These are phyloP conservation scores for Penicillium olsonii DNA, from an alignment of 2,329 filamentous ascomycete genomes.

Conservation along the genomic window DNA sequence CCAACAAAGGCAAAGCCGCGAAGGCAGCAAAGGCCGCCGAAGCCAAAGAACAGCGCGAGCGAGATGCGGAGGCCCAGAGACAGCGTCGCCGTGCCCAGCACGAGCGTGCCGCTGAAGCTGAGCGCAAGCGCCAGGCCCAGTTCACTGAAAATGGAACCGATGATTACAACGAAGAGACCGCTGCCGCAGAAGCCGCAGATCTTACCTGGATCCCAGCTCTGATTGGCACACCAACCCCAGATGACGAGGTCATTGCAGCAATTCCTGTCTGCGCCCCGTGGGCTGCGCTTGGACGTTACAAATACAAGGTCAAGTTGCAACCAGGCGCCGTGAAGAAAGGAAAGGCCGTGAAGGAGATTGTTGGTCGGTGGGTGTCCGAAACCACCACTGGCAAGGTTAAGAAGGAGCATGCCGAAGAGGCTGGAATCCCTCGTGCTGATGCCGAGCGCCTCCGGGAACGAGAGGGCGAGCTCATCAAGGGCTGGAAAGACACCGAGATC, in stretches of 20 bases:
- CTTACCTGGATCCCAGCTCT: constrained; percentile 64
- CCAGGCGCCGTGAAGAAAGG: constrained; percentile 89
- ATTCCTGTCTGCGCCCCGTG: constrained; percentile 65
- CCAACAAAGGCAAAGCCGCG: constrained; percentile 56
- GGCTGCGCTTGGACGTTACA: constrained; percentile 67
- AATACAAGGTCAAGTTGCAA: constrained; percentile 95
- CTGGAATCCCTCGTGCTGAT: constrained; percentile 51
- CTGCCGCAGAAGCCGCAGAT: constrained; percentile 50
- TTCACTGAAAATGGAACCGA: constrained; percentile 69
- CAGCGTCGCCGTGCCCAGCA: constrained; percentile 80
- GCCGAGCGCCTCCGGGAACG: constrained; percentile 78
- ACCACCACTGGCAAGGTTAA: constrained; percentile 50
- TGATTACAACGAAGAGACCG: constrained; percentile 57
- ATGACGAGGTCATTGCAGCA: constrained; percentile 70
- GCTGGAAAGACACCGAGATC: constrained; percentile 77
- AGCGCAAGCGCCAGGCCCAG: constrained; percentile 68
- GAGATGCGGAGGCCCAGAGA: constrained; percentile 69
- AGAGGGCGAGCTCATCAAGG: constrained; percentile 82
- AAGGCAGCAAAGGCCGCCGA: constrained; percentile 62
- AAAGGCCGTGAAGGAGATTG: constrained; percentile 86
- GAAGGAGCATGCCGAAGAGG: constrained; percentile 61
- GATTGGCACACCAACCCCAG: constrained; percentile 73
- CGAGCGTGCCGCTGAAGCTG: constrained; percentile 67
- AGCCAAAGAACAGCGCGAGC: constrained; percentile 69
- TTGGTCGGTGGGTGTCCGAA: constrained; percentile 76